A percentile compares a stretch with the other conserved stretches of the same genome.
phyloP scores from a whole-genome alignment of 306 rosid genomes.

The Gynostemma pentaphyllum region DNA sequence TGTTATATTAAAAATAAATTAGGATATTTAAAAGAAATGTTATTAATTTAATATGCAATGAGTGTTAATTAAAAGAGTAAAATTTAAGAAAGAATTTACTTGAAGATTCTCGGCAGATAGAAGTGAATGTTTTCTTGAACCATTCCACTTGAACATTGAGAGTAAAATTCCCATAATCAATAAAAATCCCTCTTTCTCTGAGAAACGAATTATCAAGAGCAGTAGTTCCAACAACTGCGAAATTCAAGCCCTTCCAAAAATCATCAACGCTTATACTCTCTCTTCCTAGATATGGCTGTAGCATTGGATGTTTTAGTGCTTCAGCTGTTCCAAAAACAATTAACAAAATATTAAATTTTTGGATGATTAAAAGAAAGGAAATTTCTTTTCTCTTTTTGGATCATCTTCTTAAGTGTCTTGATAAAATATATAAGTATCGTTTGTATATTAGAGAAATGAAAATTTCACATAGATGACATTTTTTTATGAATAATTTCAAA shows the following conservation, averaged over 20 bases:
- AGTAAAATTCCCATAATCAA: constrained; percentile 13
- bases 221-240: constrained; percentile 50
- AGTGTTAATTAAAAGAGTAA: too few species aligned
- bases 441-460: too few species aligned
- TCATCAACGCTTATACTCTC: constrained; percentile 9
- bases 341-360: neutral
- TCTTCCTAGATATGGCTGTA: constrained; percentile 26
- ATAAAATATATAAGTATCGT: too few species aligned
- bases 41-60: too few species aligned
- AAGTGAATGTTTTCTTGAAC: constrained; percentile 26
- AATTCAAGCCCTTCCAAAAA: constrained; percentile 25
- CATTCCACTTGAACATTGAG: constrained; percentile 30
- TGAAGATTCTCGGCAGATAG: constrained; percentile 25
- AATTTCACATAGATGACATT: too few species aligned
- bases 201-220: constrained; percentile 26
- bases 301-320: constrained; percentile 20
- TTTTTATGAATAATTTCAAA: too few species aligned
- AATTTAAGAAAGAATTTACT: constrained; percentile 26
- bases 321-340: constrained; percentile 29
- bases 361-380: too few species aligned
- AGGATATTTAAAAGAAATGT: too few species aligned
- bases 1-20: too few species aligned
- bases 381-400: too few species aligned
- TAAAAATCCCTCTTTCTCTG: constrained; percentile 11
- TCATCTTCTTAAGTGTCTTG: too few species aligned